A percentile compares a stretch with the other conserved stretches of the same genome.
Conservation (phyloP, 495 filamentous ascomycete genomes). For the Penicillium verhagenii region DNA sequence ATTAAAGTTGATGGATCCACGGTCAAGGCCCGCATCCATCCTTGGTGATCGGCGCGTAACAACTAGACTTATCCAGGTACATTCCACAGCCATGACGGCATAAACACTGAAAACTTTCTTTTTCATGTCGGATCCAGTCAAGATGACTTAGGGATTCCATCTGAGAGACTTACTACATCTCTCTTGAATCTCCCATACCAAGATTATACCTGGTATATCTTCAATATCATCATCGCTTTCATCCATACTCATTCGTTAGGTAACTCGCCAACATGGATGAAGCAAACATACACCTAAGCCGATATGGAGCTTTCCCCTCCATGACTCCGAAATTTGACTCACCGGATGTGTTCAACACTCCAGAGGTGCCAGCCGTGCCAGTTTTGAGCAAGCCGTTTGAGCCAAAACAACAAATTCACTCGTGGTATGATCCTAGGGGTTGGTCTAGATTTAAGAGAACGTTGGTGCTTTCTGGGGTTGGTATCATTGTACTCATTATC, state of each 20-base stretch:
- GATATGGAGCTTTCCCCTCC: slow-evolving; percentile 24
- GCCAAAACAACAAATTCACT: neutral
- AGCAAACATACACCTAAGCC: slow-evolving; percentile 16
- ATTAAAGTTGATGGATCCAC: neutral
- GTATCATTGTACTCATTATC: slow-evolving; percentile 42
- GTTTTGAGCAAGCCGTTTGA: neutral
- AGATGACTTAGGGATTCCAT: no score
- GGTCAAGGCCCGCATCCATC: neutral
- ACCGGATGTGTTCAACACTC: slow-evolving; percentile 19
- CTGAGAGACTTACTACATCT: neutral
- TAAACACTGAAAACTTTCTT: slow-evolving; percentile 2
- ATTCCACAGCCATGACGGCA: slow-evolving; percentile 9
- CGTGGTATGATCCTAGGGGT: slow-evolving; percentile 50
- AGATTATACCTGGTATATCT: no score
- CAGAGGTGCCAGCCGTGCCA: neutral
- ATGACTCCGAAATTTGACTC: slow-evolving; percentile 17
- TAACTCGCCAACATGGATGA: slow-evolving; percentile 21
- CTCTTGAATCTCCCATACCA: no score
- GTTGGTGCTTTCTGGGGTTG: slow-evolving; percentile 28
- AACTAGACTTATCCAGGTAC: slow-evolving; percentile 10
- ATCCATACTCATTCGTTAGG: no score
- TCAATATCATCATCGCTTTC: no score
- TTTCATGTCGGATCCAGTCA: no score
- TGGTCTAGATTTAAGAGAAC: slow-evolving; percentile 50
- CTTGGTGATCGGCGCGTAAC: neutral